Conservation (phyloP, 176 grass and related monocot genomes). For the Lolium rigidum region DNA sequence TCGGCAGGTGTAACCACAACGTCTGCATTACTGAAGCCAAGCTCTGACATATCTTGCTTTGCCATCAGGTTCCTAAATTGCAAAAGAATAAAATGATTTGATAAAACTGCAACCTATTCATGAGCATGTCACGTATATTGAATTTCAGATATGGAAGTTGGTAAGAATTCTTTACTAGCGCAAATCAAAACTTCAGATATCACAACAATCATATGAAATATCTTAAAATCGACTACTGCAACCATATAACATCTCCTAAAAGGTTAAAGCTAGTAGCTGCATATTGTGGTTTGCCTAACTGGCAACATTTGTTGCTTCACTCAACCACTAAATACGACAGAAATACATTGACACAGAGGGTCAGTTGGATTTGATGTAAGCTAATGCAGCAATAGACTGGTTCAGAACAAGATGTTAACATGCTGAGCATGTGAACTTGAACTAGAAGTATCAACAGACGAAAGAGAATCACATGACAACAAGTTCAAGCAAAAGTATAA, state of each 20-base stretch:
- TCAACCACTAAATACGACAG: conserved; percentile 21
- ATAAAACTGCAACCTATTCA: conserved; percentile 18
- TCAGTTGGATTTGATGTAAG: conserved; percentile 17
- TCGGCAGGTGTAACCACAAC: conserved; percentile 21
- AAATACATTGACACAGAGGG: neutral
- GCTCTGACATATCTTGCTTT: conserved; percentile 79
- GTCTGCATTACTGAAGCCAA: conserved; percentile 58
- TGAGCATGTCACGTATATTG: neutral
- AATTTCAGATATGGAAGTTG: conserved; percentile 9
- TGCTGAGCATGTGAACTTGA: neutral
- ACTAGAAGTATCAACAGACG: neutral
- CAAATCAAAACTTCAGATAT: conserved; percentile 2
- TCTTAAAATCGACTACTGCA: neutral
- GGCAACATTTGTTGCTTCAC: conserved; percentile 32
- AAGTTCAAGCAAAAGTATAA: neutral
- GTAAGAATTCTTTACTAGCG: neutral
- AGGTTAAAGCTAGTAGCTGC: neutral
- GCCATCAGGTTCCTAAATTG: conserved; percentile 75
- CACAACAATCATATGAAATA: neutral
- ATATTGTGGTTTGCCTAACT: conserved; percentile 9
- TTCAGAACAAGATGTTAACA: conserved; percentile 8
- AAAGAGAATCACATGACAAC: conserved; percentile 3
- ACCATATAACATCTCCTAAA: neutral
- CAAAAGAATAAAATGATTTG: neutral
- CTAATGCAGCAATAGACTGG: conserved; percentile 2